These are phyloP conservation scores for Camellia oleifera DNA, from an alignment of 179 eudicot genomes.

Conservation along the genomic window DNA sequence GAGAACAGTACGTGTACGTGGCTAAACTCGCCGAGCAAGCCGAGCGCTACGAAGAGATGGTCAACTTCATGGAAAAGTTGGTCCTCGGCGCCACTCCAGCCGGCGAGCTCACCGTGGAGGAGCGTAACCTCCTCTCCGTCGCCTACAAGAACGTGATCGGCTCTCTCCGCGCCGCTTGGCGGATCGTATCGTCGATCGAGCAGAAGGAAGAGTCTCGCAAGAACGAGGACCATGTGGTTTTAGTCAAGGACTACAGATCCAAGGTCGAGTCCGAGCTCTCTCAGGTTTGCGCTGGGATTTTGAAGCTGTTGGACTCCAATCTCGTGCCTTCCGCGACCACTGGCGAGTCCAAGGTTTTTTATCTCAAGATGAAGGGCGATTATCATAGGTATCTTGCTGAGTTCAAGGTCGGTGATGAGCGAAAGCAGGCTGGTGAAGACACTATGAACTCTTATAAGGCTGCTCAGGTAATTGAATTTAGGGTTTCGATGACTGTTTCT, in stretches of 20 bases:
- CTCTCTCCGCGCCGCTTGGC: slow-evolving; percentile 77
- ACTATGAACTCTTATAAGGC: slow-evolving; percentile 69
- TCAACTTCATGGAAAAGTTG: slow-evolving; percentile 68
- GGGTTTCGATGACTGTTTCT: background rate
- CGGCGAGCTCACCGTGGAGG: slow-evolving; percentile 63
- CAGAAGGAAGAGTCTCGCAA: slow-evolving; percentile 76
- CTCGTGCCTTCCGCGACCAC: slow-evolving; percentile 54
- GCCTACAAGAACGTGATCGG: slow-evolving; percentile 89
- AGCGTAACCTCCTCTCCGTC: slow-evolving; percentile 73
- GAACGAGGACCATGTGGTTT: slow-evolving; percentile 69
- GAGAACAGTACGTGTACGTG: slow-evolving; percentile 73
- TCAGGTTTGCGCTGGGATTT: slow-evolving; percentile 50
- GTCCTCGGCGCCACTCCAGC: slow-evolving; percentile 28
- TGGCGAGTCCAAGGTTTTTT: slow-evolving; percentile 69
- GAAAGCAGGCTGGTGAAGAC: slow-evolving; percentile 71
- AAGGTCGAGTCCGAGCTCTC: slow-evolving; percentile 57
- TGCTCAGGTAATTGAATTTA: slow-evolving; percentile 56
- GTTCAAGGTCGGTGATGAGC: slow-evolving; percentile 65
- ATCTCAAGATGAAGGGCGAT: slow-evolving; percentile 88
- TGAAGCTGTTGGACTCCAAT: slow-evolving; percentile 39
- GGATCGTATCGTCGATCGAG: slow-evolving; percentile 73
- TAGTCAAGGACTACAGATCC: slow-evolving; percentile 56
- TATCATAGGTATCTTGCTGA: slow-evolving; percentile 77
- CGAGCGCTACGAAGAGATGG: slow-evolving; percentile 88
- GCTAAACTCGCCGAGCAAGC: slow-evolving; percentile 86